A percentile compares a stretch with the other conserved stretches of the same genome.
Evolutionary conservation across 768 basidiomycete genomes (phyloP).

Genomic region (Panus rudis): DNA sequence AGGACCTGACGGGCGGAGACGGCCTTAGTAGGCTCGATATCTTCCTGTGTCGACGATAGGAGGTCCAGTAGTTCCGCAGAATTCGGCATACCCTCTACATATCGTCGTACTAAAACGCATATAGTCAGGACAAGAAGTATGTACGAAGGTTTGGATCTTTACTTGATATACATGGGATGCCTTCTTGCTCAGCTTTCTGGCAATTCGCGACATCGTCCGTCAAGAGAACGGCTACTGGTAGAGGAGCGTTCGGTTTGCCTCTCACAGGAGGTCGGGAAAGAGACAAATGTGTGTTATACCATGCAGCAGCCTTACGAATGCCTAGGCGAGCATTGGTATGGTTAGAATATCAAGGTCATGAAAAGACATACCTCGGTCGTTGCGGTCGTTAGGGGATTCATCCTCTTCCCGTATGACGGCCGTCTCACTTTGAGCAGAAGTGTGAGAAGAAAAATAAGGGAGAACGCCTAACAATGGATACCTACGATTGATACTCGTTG

Average conservation of each 20-base stretch:
- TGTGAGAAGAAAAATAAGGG: background rate
- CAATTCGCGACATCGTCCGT: slow-evolving; percentile 88
- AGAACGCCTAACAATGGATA: slow-evolving; percentile 13
- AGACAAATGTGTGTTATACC: slow-evolving; percentile 76
- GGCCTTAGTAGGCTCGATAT: slow-evolving; percentile 57
- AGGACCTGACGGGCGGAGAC: slow-evolving; percentile 47
- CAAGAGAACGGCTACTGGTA: slow-evolving; percentile 69
- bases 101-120: slow-evolving; percentile 53
- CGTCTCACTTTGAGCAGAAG: slow-evolving; percentile 51
- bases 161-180: slow-evolving; percentile 62
- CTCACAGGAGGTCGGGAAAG: slow-evolving; percentile 45
- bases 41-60: slow-evolving; percentile 61
- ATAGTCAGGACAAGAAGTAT: slow-evolving; percentile 1
- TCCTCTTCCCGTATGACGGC: slow-evolving; percentile 69
- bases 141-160: slow-evolving; percentile 5
- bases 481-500: slow-evolving; percentile 79
- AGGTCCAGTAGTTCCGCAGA: slow-evolving; percentile 71
- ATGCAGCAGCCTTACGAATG: slow-evolving; percentile 79
- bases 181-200: slow-evolving; percentile 61
- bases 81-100: slow-evolving; percentile 69
- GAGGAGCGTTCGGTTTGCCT: slow-evolving; percentile 35
- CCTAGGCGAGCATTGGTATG: slow-evolving; percentile 36
- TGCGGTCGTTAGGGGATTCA: slow-evolving; percentile 88
- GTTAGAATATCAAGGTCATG: background rate
- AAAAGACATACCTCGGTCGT: slow-evolving; percentile 72